These are phyloP conservation scores for Amylocystis lapponica DNA, from an alignment of 768 basidiomycete genomes.

Conservation along the genomic window DNA sequence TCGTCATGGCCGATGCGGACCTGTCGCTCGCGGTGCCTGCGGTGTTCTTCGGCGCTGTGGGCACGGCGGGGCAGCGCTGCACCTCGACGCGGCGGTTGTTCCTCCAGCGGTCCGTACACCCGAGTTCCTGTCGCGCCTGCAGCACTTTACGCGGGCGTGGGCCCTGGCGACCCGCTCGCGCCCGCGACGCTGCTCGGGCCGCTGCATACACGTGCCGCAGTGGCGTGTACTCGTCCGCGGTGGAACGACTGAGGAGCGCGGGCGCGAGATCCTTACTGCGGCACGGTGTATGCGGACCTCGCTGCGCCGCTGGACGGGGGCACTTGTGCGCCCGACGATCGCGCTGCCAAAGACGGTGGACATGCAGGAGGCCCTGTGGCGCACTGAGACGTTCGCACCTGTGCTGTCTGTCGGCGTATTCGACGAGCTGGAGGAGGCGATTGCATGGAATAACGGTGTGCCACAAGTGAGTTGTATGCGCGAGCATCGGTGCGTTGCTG, in stretches of 20 bases:
- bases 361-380: constrained; percentile 58
- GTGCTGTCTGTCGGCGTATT: constrained; percentile 83
- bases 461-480: constrained; percentile 55
- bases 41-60: constrained; percentile 92
- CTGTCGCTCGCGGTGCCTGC: constrained; percentile 83
- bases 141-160: constrained; percentile 65
- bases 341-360: constrained; percentile 59
- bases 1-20: constrained; percentile 93
- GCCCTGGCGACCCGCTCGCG: constrained; percentile 82
- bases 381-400: constrained; percentile 83
- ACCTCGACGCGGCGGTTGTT: constrained; percentile 90
- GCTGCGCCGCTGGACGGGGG: constrained; percentile 49
- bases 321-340: constrained; percentile 86
- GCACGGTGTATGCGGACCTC: constrained; percentile 42
- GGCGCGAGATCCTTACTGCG: constrained; percentile 78
- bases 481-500: constrained; percentile 20
- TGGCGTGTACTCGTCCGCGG: constrained; percentile 58
- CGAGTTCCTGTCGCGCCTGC: constrained; percentile 70
- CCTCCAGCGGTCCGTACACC: constrained; percentile 77
- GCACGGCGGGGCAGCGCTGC: constrained; percentile 72
- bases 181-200: constrained; percentile 77
- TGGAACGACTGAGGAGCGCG: constrained; percentile 53
- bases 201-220: constrained; percentile 65
- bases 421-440: constrained; percentile 81
- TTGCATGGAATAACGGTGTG: constrained; percentile 86